Evolutionary conservation across 257 asterid genomes (phyloP), one percentile per base, ranked within the genome.

Genomic region (Hygrophila difformis): DNA sequence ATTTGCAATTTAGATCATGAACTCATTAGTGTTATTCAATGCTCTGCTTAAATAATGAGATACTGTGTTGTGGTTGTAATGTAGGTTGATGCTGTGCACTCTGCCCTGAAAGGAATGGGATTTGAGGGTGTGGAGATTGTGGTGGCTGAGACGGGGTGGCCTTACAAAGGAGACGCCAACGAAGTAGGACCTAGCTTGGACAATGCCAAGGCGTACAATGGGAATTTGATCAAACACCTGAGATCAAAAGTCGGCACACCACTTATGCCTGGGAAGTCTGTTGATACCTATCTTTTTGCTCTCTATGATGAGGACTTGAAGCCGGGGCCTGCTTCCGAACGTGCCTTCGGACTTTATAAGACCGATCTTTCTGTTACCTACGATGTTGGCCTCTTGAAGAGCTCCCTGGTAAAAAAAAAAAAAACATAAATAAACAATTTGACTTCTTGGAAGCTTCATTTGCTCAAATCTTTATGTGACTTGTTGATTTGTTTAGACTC

Each of bases 141-240:
- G 40, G 93, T 91, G 31, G 96, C 99, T 15, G 96, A 91, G 88
- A 91, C 99, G 12, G 99, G 99, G 39, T 91, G 99, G 99, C 92
- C 99, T 68, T 86, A 86, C 28, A 80, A 78, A 69, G 99, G 99
- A 8, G 99, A 82, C n/a, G 54, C 94, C 4, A 82, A 53, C 12
- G 99, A 91, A 74, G 79, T 68, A n/a, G 99, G 99, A 21, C 70
- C 95, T 0, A 70, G 73, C 62, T 2, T 83, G 65, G 95, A 76
- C 38, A 82, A 64, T 51, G 96, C 99, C 12, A 86, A 76, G 67
- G 94, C 87, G 14, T 91, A 86, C 55, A 86, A 86, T 5, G 94
- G 87, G 1, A 91, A 91, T 78, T 66, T 91, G 77, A 76, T 91
- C 61, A 82, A 62, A 55, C 95, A 91, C 71, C 83, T 91, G 18